A percentile compares a stretch with the other conserved stretches of the same genome.
These are phyloP conservation scores for Westerdykella ornata DNA, from an alignment of 2,329 filamentous ascomycete species.

Conservation along the genomic window DNA sequence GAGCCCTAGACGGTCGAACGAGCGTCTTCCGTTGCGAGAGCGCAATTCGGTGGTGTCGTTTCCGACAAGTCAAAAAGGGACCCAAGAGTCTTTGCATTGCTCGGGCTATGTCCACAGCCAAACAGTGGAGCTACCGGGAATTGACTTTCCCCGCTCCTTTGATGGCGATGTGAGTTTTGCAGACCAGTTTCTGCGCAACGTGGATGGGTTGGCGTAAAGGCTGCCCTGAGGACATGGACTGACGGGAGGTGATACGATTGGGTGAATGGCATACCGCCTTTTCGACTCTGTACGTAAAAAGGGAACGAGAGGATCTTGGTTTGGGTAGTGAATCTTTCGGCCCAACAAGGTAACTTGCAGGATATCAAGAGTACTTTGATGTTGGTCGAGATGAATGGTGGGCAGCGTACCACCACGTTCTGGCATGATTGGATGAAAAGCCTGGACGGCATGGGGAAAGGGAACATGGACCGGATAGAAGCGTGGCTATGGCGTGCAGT, in stretches of 20 bases:
- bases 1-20: conserved; percentile 17
- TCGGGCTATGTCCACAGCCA: not conserved
- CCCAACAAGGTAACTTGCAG: too few species aligned
- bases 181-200: conserved; percentile 21
- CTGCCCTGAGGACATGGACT: not conserved
- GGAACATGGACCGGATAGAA: too few species aligned
- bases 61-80: conserved; percentile 17
- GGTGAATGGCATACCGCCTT: not conserved
- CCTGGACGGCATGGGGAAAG: conserved; percentile 4
- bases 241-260: not conserved
- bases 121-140: conserved; percentile 15
- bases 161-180: conserved; percentile 22
- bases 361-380: too few species aligned
- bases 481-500: too few species aligned
- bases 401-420: conserved; percentile 25
- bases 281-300: too few species aligned
- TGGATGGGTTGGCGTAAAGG: conserved; percentile 11
- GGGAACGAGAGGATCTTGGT: not conserved
- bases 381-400: not conserved
- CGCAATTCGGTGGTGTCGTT: conserved; percentile 16
- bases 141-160: conserved; percentile 20
- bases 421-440: conserved; percentile 30
- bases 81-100: conserved; percentile 10
- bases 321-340: not conserved
- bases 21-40: conserved; percentile 24